Percentiles rank a stretch among this genome's conserved stretches.
Evolutionary conservation across 2,329 filamentous ascomycete genomes (phyloP).

Genomic region (Magnaporthales sp.): DNA sequence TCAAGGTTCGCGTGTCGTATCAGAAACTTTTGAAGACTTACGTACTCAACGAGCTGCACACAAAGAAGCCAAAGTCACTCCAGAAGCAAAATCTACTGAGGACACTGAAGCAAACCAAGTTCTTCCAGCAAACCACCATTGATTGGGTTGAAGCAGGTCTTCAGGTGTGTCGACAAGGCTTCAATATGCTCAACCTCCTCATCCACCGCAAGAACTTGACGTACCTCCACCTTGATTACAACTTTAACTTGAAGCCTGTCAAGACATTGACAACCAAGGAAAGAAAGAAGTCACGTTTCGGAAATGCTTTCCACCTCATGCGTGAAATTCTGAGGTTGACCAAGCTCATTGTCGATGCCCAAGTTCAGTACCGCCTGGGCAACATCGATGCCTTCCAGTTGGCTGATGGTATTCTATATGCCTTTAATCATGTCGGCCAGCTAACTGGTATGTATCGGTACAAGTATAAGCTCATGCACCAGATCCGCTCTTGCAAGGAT

Average conservation of each 20-base stretch:
- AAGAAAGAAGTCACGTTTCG: conserved; percentile 97
- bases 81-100: conserved; percentile 88
- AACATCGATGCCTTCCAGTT: conserved; percentile 99
- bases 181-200: conserved; percentile 97
- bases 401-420: conserved; percentile 96
- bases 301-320: conserved; percentile 99
- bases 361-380: conserved; percentile 93
- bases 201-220: conserved; percentile 98
- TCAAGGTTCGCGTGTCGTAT: conserved; percentile 96
- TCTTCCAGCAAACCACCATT: conserved; percentile 98
- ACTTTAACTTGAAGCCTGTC: conserved; percentile 98
- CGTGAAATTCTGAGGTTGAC: conserved; percentile 92
- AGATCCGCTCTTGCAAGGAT: conserved; percentile 98
- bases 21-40: conserved; percentile 96
- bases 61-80: conserved; percentile 88
- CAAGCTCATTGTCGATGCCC: conserved; percentile 95
- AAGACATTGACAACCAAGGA: conserved; percentile 98
- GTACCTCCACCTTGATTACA: conserved; percentile 97
- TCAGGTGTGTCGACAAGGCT: conserved; percentile 95
- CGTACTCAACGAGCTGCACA: conserved; percentile 93
- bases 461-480: conserved; percentile 99
- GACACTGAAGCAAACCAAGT: conserved; percentile 92
- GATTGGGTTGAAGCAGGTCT: conserved; percentile 99
- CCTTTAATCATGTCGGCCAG: conserved; percentile 98
- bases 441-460: conserved; percentile 99